Evolutionary conservation across 768 basidiomycete genomes (phyloP), one percentile per base, ranked within the genome.

Genomic region (Pleurotus platypus): DNA sequence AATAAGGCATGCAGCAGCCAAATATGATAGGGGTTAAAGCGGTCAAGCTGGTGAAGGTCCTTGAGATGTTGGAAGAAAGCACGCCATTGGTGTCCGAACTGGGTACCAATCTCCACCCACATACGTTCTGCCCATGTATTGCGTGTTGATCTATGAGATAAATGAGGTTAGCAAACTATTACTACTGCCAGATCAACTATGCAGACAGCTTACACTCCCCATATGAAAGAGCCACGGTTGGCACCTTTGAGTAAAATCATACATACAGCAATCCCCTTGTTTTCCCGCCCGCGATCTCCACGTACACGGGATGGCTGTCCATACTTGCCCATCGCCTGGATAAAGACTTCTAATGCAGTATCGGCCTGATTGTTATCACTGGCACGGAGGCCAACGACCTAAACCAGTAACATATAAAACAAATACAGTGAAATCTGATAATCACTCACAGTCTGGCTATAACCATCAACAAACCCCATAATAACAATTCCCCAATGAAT

Each of bases 1-100:
- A 74, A 75, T 1, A 75, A 60, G 18, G n/a, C 15, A 16, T 76
- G 72, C 1, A 79, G 62, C 0, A 79, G 66, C 78, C 77, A 78
- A 0, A 76, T 58, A 56, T 78, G 75, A 3, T 40, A 1, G 0
- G 62, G 50, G 4, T 70, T 55, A 0, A 42, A 42, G 0, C 40
- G 1, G 47, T 78, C 60, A 0, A 78, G 68, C 1, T 46, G 8
- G 43, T 78, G 72, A 2, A 67, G 49, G 1, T 60, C 42, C 43
- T 75, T 73, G 0, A 78, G 66, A 0, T 60, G 57, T 0, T 24
- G 57, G 50, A 79, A 78, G 56, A 78, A 77, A 1, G 66, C 72
- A 8, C 63, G 43, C 77, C 77, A 79, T 5, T 18, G 2, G 2
- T 65, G 61, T 1, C 61, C 67, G 64, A 78, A 75, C 7, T 74